Evolutionary conservation across 768 basidiomycete genomes (phyloP), one percentile per base, ranked within the genome.

Genomic region (Nidularia sp.): DNA sequence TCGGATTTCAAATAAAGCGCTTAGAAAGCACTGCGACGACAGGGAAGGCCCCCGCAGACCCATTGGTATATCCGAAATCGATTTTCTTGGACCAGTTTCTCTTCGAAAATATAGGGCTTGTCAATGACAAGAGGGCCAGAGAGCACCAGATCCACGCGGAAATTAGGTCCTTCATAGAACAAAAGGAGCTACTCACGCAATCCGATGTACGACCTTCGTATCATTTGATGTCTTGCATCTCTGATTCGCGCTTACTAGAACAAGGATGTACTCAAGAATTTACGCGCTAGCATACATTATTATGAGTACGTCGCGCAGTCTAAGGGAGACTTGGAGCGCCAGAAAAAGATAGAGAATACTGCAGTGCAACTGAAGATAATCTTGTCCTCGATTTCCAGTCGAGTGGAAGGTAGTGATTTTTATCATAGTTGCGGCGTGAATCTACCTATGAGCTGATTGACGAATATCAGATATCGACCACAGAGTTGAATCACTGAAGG

Each of bases 31-130:
- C 47, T 5, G 32, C 62, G 9, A 49, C 61, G 7, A 43, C 61
- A 25, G 55, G 58, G 32, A 70, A 66, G 54, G 53, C 66, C 2
- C 57, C 66, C 2, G 56, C 65, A 1, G 73, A 77, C 36, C 68
- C 70, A 1, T 85, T 91, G 56, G 65, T 62, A 10, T 93, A 78
- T 57, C 89, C 90, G 2, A 80, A 78, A 57, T 70, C 72, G 15
- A 70, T 93, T 45, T 90, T 81, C 62, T 70, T 92, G 45, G 90
- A 93, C 61, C 80, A 83, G 48, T 93, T 90, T 57, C 57, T 91
- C 55, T 72, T 72, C 47, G 74, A 76, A 47, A 89, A 88, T 41
- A 57, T 79, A 3, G 73, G 74, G n/a, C 31, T 76, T 13, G 67
- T 70, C 2, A 69, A 73, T 47, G 59, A 70, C 49, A 78, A 75